Evolutionary conservation across 805 yeast species (phyloP).

Genomic region (Ogataea ganodermae): DNA sequence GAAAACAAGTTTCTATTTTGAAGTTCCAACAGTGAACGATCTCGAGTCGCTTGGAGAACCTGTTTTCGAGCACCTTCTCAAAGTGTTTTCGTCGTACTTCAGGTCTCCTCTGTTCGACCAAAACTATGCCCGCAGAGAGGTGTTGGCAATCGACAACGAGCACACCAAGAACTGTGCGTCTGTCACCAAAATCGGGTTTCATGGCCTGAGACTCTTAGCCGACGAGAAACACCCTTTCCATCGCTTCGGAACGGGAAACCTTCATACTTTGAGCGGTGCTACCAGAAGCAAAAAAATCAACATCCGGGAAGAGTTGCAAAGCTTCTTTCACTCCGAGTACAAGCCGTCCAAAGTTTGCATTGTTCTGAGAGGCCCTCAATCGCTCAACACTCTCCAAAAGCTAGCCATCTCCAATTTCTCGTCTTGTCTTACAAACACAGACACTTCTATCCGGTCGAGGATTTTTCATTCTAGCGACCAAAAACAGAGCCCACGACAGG

Average conservation of each 20-base stretch:
- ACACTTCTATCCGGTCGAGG: neutral
- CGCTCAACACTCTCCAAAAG: constrained; percentile 57
- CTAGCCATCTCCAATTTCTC: constrained; percentile 47
- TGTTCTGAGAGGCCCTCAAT: constrained; percentile 67
- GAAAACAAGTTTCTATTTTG: constrained; percentile 63
- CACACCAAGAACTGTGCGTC: constrained; percentile 55
- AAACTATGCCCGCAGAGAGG: constrained; percentile 47
- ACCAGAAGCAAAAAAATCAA: constrained; percentile 37
- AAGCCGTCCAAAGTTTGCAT: constrained; percentile 52
- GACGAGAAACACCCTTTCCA: constrained; percentile 52
- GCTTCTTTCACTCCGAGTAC: constrained; percentile 46
- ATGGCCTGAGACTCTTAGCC: constrained; percentile 57
- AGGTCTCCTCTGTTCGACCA: constrained; percentile 51
- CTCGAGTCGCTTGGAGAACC: constrained; percentile 24
- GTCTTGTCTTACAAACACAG: constrained; percentile 5
- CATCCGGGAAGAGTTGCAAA: constrained; percentile 38
- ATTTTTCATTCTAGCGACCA: neutral
- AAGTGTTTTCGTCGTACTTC: constrained; percentile 54
- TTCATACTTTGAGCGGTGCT: constrained; percentile 45
- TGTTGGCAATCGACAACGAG: constrained; percentile 65
- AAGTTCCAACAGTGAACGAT: constrained; percentile 47
- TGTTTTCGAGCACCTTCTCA: constrained; percentile 46
- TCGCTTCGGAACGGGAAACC: constrained; percentile 67
- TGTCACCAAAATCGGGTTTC: constrained; percentile 51
- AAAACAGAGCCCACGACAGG: neutral